Evolutionary conservation across 2,329 filamentous ascomycete species (phyloP), one percentile per base, ranked within the genome.

Genomic region (Davidsoniella australis): DNA sequence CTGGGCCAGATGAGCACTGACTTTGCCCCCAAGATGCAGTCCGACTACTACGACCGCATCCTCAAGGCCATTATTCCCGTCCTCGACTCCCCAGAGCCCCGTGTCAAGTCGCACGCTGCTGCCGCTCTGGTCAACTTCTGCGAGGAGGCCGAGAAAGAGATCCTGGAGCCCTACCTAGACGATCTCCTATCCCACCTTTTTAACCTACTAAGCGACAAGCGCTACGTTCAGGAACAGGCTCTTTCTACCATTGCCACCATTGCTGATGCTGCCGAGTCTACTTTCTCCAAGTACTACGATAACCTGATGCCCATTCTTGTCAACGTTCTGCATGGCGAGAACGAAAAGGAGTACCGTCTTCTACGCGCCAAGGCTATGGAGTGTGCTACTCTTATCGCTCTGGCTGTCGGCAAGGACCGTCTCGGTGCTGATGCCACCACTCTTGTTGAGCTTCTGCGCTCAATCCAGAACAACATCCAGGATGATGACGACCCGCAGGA

Each of bases 1-100:
- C 75, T 98, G n/a, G 91, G 91, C 24, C 91, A 98, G 65, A 98
- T 98, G 91, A 96, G 89, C 68, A 98, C 91, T 29, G 91, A 98
- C 61, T 98, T 98, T 63, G 89, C 93, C 10, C 88, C 88, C 10
- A 93, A 84, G 9, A 96, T 98, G 89, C 91, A 98, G 65, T 83
- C 85, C 57, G 91, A 94, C 58, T 94, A 94, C 64, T 91, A 94
- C 63, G 77, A 85, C 55, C 73, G 80, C 41, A 85, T 98, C 14
- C 73, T 98, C 47, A 85, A 80, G 57, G 86, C 86, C 56, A 91
- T 98, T 49, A 87, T 98, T 48, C 88, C 89, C 1, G 89, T 95
- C 1, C 74, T 98, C 5, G 78, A 88, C 59, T 93, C 87, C 2
- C 75, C 85, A 1, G 89, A 98, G 63, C 85, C 87, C 16, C 82